Percentiles rank a stretch among this genome's conserved stretches.
Conservation (phyloP, 805 yeast species). For the Dipodascus geniculatus region DNA sequence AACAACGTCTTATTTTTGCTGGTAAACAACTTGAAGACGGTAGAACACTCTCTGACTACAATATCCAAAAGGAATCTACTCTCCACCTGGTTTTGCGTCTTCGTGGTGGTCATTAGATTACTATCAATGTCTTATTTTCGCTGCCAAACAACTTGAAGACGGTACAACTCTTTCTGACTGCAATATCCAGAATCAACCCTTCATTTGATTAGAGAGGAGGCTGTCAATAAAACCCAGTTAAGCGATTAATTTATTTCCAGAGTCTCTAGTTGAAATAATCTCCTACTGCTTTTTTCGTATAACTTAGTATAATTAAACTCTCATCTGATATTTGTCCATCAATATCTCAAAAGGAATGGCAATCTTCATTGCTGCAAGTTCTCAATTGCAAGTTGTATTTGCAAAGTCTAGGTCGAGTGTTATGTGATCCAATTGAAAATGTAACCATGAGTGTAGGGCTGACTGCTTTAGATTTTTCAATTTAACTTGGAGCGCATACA, state of each 20-base stretch:
- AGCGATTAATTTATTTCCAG: background rate
- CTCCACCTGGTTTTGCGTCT: conserved; percentile 91
- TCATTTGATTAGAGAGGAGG: conserved; percentile 81
- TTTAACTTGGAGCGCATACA: too few relatives aligned
- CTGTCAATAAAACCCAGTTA: conserved; percentile 34
- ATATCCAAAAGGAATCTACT: conserved; percentile 99
- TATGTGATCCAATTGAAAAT: too few relatives aligned
- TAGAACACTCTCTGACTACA: conserved; percentile 97
- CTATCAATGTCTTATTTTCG: conserved; percentile 89
- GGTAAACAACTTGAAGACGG: conserved; percentile 99
- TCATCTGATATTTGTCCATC: background rate
- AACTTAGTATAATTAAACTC: background rate
- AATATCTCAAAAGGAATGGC: too few relatives aligned
- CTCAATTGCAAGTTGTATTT: too few relatives aligned
- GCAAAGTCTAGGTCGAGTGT: too few relatives aligned
- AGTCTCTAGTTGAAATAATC: background rate
- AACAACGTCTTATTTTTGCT: conserved; percentile 98
- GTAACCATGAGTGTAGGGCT: too few relatives aligned
- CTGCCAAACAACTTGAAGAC: conserved; percentile 94
- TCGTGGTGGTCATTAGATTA: conserved; percentile 87
- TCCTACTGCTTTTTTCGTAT: background rate
- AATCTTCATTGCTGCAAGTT: too few relatives aligned
- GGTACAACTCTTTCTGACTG: conserved; percentile 91
- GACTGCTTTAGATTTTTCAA: too few relatives aligned
- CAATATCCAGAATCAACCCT: conserved; percentile 90